Conservation (phyloP, 2,329 filamentous ascomycete genomes). For the Ophidiomyces ophidiicola region DNA sequence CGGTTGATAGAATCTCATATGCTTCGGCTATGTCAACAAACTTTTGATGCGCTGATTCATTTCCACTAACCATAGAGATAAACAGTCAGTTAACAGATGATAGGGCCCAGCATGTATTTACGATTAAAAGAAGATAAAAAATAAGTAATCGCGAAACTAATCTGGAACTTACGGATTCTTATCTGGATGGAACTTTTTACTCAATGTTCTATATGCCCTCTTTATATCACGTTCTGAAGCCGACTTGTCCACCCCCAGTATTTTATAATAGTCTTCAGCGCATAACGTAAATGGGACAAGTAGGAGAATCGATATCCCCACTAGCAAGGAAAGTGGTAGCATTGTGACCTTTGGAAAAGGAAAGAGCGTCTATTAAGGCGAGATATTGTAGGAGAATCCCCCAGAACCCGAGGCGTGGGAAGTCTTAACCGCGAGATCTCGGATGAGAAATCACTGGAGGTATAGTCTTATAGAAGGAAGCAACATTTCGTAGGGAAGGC, state of each 20-base stretch:
- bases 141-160: not conserved
- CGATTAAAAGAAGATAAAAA: too few relatives aligned
- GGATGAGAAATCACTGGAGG: not conserved
- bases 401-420: too few relatives aligned
- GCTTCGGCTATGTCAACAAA: conserved; percentile 92
- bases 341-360: conserved; percentile 21
- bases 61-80: conserved; percentile 48
- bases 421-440: not conserved
- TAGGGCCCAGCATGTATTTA: not conserved
- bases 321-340: conserved; percentile 25
- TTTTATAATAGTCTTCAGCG: conserved; percentile 45
- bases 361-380: not conserved
- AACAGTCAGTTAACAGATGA: not conserved
- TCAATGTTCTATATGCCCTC: conserved; percentile 77
- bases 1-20: conserved; percentile 78
- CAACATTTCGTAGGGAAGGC: conserved; percentile 3
- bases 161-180: conserved; percentile 77
- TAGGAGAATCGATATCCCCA: conserved; percentile 26
- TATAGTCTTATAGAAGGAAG: conserved; percentile 1
- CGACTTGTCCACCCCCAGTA: conserved; percentile 66
- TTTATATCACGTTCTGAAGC: conserved; percentile 85
- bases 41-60: conserved; percentile 69
- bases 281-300: conserved; percentile 31
- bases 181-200: conserved; percentile 93
- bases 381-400: too few relatives aligned